phyloP scores from a whole-genome alignment of 2,329 filamentous ascomycete species.

The Westerdykella ornata region DNA sequence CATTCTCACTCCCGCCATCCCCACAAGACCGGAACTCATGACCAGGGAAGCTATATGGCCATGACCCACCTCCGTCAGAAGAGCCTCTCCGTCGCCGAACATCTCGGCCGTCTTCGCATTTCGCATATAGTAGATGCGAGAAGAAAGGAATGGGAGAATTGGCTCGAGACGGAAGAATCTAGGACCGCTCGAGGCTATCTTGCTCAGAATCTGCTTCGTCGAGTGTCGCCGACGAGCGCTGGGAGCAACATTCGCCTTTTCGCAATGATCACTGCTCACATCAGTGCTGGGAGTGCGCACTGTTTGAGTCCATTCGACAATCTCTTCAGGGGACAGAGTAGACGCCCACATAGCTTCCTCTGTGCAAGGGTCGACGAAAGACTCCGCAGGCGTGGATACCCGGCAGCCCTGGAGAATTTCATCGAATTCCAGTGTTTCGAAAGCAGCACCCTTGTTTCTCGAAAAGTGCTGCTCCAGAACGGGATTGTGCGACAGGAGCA shows the following conservation, averaged over 20 bases:
- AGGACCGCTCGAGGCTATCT: constrained; percentile 11
- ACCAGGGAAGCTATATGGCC: constrained; percentile 27
- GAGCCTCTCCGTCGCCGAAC: constrained; percentile 17
- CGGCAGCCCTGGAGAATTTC: constrained; percentile 28
- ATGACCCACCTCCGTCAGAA: constrained; percentile 26
- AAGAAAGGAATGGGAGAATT: constrained; percentile 24
- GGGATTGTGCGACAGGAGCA: constrained; percentile 19
- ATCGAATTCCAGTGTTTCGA: constrained; percentile 31
- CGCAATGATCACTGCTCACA: neutral
- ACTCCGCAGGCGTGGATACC: constrained; percentile 16
- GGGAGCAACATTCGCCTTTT: neutral
- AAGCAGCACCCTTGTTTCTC: constrained; percentile 31
- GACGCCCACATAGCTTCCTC: neutral
- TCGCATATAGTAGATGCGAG: constrained; percentile 31
- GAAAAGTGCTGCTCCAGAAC: constrained; percentile 33
- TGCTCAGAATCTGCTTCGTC: neutral
- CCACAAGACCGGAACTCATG: constrained; percentile 30
- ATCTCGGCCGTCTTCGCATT: constrained; percentile 15
- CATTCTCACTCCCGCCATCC: constrained; percentile 26
- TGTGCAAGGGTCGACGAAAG: constrained; percentile 23
- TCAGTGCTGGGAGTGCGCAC: neutral
- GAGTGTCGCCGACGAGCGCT: too few relatives aligned
- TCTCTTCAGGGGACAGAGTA: neutral
- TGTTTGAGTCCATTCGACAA: neutral
- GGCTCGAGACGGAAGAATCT: constrained; percentile 31